Evolutionary conservation across 257 asterid species (phyloP), one percentile per base, ranked within the genome.

Genomic region (Petunia secreta): DNA sequence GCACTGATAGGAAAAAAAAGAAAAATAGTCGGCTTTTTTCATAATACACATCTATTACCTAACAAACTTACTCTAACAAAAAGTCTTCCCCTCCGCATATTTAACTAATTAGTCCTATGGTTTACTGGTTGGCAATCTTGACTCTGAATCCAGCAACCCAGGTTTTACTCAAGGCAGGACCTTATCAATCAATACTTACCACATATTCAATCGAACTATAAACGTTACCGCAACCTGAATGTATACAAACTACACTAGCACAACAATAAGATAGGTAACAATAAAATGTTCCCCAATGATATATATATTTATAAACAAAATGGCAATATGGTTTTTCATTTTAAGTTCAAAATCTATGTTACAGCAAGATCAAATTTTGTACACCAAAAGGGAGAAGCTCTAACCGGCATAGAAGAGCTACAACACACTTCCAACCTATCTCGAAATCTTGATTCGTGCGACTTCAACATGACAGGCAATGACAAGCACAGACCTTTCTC

Each of bases 61-160:
- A 63, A 10, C 16, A 63, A 37, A 63, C 37, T 37, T 63, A 63
- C 69, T 36, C 43, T 7, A 53, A 54, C 41, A 37, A 13, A 63
- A 39, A 6, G 2, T 41, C 54, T 7, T 38, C 38, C 14, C 8
- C 1, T 66, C 54, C 75, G 41, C 38, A 41, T 7, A 3, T 53
- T 7, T 7, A 4, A n/a, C 16, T 4, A 78, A 48, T 14, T 1
- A 63, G 10, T 48, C 63, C 39, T 46, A 48, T 87, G 94, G 94
- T 92, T 94, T 95, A 92, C 96, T 91, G 96, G 94, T 92, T 93
- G 92, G 97, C 97, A 93, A 97, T 95, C 98, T 91, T 93, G 96
- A 95, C 93, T 92, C 90, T 89, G 96, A 90, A 95, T 93, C 97
- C 98, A 90, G 94, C 93, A 92, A 93, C 97, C 93, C 90, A 97